phyloP scores from a whole-genome alignment of 2,329 filamentous ascomycete species.

The Myriosclerotinia curreyana region DNA sequence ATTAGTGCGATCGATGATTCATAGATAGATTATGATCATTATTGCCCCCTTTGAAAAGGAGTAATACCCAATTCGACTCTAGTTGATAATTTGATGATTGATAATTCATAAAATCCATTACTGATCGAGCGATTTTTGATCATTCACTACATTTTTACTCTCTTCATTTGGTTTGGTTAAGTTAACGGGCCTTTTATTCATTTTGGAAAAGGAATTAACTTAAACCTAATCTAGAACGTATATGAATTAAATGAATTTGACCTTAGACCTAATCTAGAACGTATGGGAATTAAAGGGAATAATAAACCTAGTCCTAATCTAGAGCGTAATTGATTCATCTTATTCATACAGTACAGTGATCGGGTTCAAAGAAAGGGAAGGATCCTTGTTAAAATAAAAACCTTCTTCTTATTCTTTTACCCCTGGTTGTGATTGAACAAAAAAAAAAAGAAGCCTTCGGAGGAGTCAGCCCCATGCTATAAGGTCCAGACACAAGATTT shows the following conservation, averaged over 20 bases:
- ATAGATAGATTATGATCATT: no score
- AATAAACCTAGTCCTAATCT: no score
- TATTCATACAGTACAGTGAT: no score
- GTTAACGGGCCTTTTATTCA: background rate
- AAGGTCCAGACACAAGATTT: constrained; percentile 10
- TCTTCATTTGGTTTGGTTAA: background rate
- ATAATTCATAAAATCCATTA: background rate
- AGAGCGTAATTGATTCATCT: no score
- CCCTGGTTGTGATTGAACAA: background rate
- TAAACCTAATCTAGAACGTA: background rate
- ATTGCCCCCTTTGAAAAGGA: no score
- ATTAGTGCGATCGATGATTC: no score
- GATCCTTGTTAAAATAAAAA: background rate
- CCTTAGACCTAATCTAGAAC: background rate
- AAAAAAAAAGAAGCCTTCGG: no score
- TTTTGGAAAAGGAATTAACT: fast-evolving
- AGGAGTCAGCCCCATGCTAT: constrained; percentile 1
- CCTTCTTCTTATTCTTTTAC: background rate
- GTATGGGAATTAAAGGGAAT: background rate
- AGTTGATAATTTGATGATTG: fast-evolving
- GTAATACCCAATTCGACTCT: background rate
- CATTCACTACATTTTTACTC: background rate
- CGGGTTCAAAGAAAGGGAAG: no score
- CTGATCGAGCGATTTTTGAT: background rate
- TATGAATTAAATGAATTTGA: background rate